These are phyloP conservation scores for Fonsecaea pedrosoi DNA, from an alignment of 2,329 filamentous ascomycete genomes.

Conservation along the genomic window DNA sequence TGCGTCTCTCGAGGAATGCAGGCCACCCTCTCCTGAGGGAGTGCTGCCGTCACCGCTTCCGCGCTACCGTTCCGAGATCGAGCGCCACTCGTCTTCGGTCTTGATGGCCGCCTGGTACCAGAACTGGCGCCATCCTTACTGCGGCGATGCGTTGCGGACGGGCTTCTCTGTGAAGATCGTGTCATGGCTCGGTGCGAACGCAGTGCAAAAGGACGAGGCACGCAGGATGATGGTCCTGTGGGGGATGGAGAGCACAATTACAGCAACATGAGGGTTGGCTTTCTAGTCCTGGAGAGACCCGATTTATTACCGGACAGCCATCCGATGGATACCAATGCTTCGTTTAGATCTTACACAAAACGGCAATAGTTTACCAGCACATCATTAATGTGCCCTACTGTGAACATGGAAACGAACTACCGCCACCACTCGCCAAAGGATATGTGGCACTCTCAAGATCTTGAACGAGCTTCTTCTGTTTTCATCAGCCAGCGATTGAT, in stretches of 20 bases:
- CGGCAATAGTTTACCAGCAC: background rate
- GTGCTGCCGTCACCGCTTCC: background rate
- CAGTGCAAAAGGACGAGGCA: background rate
- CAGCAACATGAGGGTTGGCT: background rate
- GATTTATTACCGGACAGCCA: too few species aligned
- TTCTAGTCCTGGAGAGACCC: background rate
- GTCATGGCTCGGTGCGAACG: slow-evolving; percentile 3
- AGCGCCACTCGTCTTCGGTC: slow-evolving; percentile 8
- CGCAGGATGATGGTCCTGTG: background rate
- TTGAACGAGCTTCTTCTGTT: background rate
- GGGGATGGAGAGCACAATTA: slow-evolving; percentile 3
- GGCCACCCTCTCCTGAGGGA: too few species aligned
- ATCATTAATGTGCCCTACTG: background rate
- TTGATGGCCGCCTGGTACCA: slow-evolving; percentile 10
- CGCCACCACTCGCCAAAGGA: background rate
- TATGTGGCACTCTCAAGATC: background rate
- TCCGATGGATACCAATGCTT: background rate
- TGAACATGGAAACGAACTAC: background rate
- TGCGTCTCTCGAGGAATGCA: slow-evolving; percentile 1
- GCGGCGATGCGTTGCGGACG: slow-evolving; percentile 16
- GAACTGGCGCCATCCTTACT: slow-evolving; percentile 9
- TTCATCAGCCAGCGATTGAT: slow-evolving; percentile 18
- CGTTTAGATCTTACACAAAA: background rate
- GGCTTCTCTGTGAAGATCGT: slow-evolving; percentile 14
- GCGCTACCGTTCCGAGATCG: slow-evolving; percentile 9